Conservation (phyloP, 2,329 filamentous ascomycete species). For the Tolypocladium paradoxum region DNA sequence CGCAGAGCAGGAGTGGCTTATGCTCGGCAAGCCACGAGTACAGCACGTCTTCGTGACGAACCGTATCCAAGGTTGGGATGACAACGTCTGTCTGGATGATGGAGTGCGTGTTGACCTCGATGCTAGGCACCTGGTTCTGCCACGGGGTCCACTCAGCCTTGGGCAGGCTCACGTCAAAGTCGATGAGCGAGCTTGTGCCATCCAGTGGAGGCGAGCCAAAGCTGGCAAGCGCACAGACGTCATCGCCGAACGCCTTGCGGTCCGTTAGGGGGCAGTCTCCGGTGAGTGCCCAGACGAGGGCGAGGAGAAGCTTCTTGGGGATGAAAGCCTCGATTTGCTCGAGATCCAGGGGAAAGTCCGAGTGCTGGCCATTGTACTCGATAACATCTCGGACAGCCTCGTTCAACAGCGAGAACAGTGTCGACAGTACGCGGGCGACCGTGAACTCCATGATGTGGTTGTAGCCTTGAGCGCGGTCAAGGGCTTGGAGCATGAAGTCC, state of each 20-base stretch:
- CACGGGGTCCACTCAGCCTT: constrained; percentile 83
- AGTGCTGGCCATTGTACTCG: constrained; percentile 90
- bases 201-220: constrained; percentile 76
- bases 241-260: constrained; percentile 82
- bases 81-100: constrained; percentile 97
- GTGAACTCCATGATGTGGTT: constrained; percentile 99
- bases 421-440: constrained; percentile 77
- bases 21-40: constrained; percentile 99
- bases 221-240: constrained; percentile 68
- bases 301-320: constrained; percentile 87
- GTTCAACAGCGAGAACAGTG: constrained; percentile 89
- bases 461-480: constrained; percentile 67
- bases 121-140: constrained; percentile 87
- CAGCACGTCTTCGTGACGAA: constrained; percentile 96
- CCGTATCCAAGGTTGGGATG: constrained; percentile 93
- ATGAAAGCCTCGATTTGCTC: constrained; percentile 85
- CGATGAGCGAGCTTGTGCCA: constrained; percentile 77
- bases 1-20: constrained; percentile 91
- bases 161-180: constrained; percentile 84
- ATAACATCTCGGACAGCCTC: constrained; percentile 86
- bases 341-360: constrained; percentile 83
- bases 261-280: constrained; percentile 86
- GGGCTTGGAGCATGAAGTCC: constrained; percentile 66
- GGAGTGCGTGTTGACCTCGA: constrained; percentile 97
- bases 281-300: constrained; percentile 89